Evolutionary conservation across 371 early-diverging fungal genomes (phyloP).

Genomic region (Mucor racemosus): DNA sequence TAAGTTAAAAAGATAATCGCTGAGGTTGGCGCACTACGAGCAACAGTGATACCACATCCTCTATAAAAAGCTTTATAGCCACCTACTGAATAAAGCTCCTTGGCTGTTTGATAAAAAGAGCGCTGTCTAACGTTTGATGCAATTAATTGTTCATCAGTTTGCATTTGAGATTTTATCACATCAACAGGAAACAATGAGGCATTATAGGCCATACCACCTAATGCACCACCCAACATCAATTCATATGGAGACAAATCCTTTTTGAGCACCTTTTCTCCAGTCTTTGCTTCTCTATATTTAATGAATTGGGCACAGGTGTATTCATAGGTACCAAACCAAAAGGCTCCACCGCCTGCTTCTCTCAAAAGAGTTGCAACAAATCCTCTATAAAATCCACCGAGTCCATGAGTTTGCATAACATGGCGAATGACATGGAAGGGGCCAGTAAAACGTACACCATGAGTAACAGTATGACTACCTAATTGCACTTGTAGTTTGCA

Average conservation of each 20-base stretch:
- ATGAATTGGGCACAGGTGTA: slow-evolving; percentile 69
- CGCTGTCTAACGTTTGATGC: slow-evolving; percentile 16
- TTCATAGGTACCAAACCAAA: slow-evolving; percentile 97
- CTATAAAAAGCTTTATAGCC: slow-evolving; percentile 90
- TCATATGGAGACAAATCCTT: slow-evolving; percentile 65
- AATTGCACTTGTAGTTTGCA: slow-evolving; percentile 94
- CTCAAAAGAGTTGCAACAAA: slow-evolving; percentile 87
- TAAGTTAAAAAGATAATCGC: slow-evolving; percentile 92
- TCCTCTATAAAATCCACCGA: slow-evolving; percentile 88
- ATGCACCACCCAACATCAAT: slow-evolving; percentile 87
- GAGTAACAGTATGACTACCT: slow-evolving; percentile 23
- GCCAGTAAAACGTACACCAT: slow-evolving; percentile 54
- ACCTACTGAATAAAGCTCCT: slow-evolving; percentile 73
- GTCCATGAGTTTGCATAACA: slow-evolving; percentile 72
- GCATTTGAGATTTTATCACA: slow-evolving; percentile 93
- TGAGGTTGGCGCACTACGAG: slow-evolving; percentile 89
- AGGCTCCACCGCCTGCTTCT: slow-evolving; percentile 92
- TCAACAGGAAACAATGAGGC: slow-evolving; percentile 91
- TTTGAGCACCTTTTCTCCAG: slow-evolving; percentile 47
- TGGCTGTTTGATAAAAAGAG: slow-evolving; percentile 64
- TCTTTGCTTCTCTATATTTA: slow-evolving; percentile 35
- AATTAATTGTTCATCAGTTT: slow-evolving; percentile 77
- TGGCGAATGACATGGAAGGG: slow-evolving; percentile 76
- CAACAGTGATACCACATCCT: slow-evolving; percentile 92
- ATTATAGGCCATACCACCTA: slow-evolving; percentile 95